Evolutionary conservation across 768 basidiomycete species (phyloP).

Genomic region (Trametes meyenii): DNA sequence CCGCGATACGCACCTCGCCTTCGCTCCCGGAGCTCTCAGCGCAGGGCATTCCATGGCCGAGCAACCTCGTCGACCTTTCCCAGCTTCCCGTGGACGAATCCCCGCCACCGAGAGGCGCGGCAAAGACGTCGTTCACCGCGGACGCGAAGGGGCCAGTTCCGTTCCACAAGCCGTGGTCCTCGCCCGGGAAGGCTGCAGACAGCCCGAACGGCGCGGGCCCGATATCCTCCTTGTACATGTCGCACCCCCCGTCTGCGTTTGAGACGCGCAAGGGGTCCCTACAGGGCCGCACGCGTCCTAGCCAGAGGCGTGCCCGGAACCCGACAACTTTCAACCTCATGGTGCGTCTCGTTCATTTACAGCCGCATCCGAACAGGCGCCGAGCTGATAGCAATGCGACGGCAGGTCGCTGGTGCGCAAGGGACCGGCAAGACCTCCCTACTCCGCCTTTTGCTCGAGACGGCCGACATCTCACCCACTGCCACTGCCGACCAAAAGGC

Average conservation of each 20-base stretch:
- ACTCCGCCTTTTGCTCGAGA: slow-evolving; percentile 78
- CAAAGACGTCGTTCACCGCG: slow-evolving; percentile 65
- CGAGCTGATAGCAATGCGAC: not conserved
- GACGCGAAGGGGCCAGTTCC: slow-evolving; percentile 58
- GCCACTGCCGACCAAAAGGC: slow-evolving; percentile 76
- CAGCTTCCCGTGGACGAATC: slow-evolving; percentile 55
- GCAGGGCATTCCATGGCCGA: slow-evolving; percentile 84
- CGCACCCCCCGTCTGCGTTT: slow-evolving; percentile 62
- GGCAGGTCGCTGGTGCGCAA: slow-evolving; percentile 75
- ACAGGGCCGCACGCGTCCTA: slow-evolving; percentile 48
- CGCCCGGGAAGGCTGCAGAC: slow-evolving; percentile 26
- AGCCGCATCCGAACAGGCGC: not conserved
- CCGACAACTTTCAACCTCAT: slow-evolving; percentile 87
- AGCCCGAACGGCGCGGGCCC: slow-evolving; percentile 37
- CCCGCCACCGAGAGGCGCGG: slow-evolving; percentile 61
- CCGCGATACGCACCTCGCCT: slow-evolving; percentile 69
- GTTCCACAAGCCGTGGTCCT: slow-evolving; percentile 80
- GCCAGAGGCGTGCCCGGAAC: slow-evolving; percentile 64
- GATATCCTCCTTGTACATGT: slow-evolving; percentile 75
- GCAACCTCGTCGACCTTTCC: slow-evolving; percentile 74
- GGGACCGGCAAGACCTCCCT: slow-evolving; percentile 87
- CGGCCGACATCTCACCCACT: slow-evolving; percentile 77
- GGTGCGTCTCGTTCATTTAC: slow-evolving; percentile 46
- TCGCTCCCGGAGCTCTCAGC: slow-evolving; percentile 78
- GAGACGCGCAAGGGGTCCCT: slow-evolving; percentile 50